Percentiles rank a stretch among this genome's conserved stretches.
Evolutionary conservation across 73 alveolate genomes (phyloP).

Genomic region (Tetrahymena elliotti): DNA sequence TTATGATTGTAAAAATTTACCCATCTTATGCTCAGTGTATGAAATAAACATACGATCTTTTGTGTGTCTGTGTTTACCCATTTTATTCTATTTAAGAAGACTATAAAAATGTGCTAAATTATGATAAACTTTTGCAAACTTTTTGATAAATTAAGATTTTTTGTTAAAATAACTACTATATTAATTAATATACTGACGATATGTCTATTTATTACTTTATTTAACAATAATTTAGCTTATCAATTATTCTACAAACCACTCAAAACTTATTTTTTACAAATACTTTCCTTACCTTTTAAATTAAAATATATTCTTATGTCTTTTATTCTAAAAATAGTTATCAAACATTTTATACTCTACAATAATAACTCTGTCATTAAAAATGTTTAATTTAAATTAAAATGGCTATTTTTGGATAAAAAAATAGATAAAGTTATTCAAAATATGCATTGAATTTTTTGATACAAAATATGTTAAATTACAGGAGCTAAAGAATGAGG

Average conservation of each 20-base stretch:
- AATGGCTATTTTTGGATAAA: too few species aligned
- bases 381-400: too few species aligned
- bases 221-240: neutral
- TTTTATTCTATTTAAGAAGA: neutral
- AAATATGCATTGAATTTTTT: too few species aligned
- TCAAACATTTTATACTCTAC: too few species aligned
- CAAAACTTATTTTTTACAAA: neutral
- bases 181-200: neutral
- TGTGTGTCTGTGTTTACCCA: constrained; percentile 79
- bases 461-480: too few species aligned
- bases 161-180: neutral
- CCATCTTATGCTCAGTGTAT: constrained; percentile 51
- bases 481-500: too few species aligned
- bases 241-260: neutral
- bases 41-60: constrained; percentile 77
- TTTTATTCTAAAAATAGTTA: too few species aligned
- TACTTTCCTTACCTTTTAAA: too few species aligned
- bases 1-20: neutral
- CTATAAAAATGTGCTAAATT: neutral
- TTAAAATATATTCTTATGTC: too few species aligned
- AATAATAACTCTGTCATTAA: too few species aligned
- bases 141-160: neutral
- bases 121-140: neutral
- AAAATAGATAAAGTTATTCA: too few species aligned
- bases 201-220: neutral